Evolutionary conservation across 2,329 filamentous ascomycete species (phyloP).

Genomic region (Thelonectria discophora): DNA sequence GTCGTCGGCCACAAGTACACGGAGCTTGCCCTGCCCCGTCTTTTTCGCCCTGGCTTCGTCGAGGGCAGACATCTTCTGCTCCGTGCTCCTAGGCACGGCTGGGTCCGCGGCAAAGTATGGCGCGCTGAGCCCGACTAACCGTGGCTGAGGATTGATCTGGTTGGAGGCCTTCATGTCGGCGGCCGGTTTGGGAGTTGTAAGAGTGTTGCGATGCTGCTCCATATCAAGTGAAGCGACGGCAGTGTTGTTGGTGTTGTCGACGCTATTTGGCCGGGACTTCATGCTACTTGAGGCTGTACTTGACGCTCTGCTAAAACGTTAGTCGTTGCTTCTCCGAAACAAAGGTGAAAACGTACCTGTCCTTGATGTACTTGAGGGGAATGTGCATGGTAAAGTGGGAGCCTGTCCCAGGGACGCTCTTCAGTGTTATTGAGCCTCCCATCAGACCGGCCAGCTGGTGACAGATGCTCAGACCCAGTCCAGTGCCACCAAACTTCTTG

Average conservation of each 20-base stretch:
- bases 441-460: constrained; percentile 85
- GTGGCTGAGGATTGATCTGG: constrained; percentile 73
- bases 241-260: constrained; percentile 46
- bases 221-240: constrained; percentile 40
- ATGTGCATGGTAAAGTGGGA: constrained; percentile 86
- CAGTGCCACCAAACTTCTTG: constrained; percentile 90
- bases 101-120: constrained; percentile 75
- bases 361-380: constrained; percentile 79
- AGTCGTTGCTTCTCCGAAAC: constrained; percentile 10
- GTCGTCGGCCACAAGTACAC: constrained; percentile 85
- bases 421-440: constrained; percentile 78
- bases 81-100: constrained; percentile 49
- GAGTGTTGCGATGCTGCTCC: constrained; percentile 47
- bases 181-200: constrained; percentile 34
- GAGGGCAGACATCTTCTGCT: constrained; percentile 71
- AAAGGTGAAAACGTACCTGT: constrained; percentile 51
- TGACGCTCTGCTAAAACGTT: constrained; percentile 51
- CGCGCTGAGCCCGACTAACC: constrained; percentile 82
- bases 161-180: constrained; percentile 44
- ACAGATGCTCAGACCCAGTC: constrained; percentile 88
- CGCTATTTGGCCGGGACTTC: constrained; percentile 59
- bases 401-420: constrained; percentile 76
- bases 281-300: constrained; percentile 65
- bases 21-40: constrained; percentile 69
- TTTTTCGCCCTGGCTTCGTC: constrained; percentile 71